phyloP scores from a whole-genome alignment of 2,329 filamentous ascomycete genomes.

The Elsinoe arachidis region DNA sequence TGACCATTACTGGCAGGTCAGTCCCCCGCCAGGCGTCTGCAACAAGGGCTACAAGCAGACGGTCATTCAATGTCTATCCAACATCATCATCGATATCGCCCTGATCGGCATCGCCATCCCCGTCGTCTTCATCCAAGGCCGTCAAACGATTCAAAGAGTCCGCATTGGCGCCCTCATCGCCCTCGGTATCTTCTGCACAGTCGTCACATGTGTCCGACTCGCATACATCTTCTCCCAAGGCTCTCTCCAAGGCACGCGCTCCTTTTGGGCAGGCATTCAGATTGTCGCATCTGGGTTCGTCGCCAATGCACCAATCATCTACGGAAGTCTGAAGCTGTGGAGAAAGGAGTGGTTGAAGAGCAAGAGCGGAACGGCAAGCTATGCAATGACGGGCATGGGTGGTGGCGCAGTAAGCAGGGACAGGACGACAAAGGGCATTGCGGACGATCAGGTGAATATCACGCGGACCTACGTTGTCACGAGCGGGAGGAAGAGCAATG shows the following conservation, averaged over 20 bases:
- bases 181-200: slow-evolving; percentile 6
- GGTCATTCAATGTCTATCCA: neutral
- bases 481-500: neutral
- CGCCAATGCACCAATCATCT: slow-evolving; percentile 8
- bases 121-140: slow-evolving; percentile 6
- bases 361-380: neutral
- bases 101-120: slow-evolving; percentile 2
- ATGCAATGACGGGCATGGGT: neutral
- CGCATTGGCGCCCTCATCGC: slow-evolving; percentile 9
- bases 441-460: slow-evolving; percentile 1
- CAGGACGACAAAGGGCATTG: neutral
- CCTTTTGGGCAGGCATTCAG: slow-evolving; percentile 7
- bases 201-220: slow-evolving; percentile 5
- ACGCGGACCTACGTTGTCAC: neutral
- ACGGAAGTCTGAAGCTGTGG: slow-evolving; percentile 9
- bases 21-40: neutral
- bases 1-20: slow-evolving; percentile 3
- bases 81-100: slow-evolving; percentile 2
- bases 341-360: slow-evolving; percentile 1
- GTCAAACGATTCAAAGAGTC: neutral
- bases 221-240: slow-evolving; percentile 10
- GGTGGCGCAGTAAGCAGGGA: neutral
- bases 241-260: neutral
- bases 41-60: slow-evolving; percentile 5
- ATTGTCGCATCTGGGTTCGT: slow-evolving; percentile 2